These are phyloP conservation scores for Aspergillus caelatus DNA, from an alignment of 2,329 filamentous ascomycete genomes.

Conservation along the genomic window DNA sequence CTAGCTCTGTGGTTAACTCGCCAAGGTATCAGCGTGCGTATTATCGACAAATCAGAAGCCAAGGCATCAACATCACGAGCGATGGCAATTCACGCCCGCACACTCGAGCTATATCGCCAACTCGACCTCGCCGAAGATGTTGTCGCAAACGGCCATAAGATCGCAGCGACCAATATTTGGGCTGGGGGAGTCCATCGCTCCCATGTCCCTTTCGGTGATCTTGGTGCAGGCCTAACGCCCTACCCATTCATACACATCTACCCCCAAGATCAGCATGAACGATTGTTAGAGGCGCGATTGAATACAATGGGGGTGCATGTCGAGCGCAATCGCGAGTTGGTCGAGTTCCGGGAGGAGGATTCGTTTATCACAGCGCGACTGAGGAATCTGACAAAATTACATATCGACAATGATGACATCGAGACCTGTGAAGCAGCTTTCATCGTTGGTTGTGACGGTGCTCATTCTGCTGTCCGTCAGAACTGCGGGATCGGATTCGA, in stretches of 20 bases:
- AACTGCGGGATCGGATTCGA: constrained; percentile 43
- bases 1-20: constrained; percentile 51
- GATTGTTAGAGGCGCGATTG: constrained; percentile 30
- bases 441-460: constrained; percentile 57
- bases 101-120: constrained; percentile 54
- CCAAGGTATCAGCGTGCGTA: constrained; percentile 51
- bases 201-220: constrained; percentile 26
- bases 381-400: constrained; percentile 2
- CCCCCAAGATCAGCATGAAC: constrained; percentile 35
- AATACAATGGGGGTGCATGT: constrained; percentile 30
- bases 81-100: constrained; percentile 53
- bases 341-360: constrained; percentile 27
- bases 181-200: constrained; percentile 24
- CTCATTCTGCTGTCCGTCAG: constrained; percentile 53
- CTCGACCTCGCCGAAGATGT: constrained; percentile 45
- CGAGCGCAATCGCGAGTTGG: constrained; percentile 30
- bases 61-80: constrained; percentile 41
- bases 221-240: constrained; percentile 30
- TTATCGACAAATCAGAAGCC: constrained; percentile 49
- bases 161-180: constrained; percentile 45
- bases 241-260: constrained; percentile 33
- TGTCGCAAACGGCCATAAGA: constrained; percentile 39
- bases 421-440: constrained; percentile 42
- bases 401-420: constrained; percentile 20
- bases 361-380: constrained; percentile 26